Evolutionary conservation across 805 yeast species (phyloP), one percentile per base, ranked within the genome.

Genomic region (Sungouiozyma ichnusensis): DNA sequence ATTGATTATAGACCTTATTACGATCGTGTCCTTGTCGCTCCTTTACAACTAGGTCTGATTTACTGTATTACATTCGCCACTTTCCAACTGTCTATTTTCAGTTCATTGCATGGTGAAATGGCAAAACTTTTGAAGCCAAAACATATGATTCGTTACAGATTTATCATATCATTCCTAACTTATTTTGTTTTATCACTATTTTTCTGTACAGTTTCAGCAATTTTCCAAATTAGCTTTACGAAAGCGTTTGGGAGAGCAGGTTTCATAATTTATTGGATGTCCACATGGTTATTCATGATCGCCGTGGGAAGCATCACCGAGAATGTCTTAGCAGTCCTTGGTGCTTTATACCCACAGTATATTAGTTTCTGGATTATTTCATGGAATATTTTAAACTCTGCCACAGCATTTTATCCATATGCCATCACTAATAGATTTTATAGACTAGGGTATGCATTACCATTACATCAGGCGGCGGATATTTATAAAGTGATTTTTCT

Each of bases 301-400:
- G 84, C 87, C 0, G 80, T 82, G 20, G 94, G 90, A 43, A 74
- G 81, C 37, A 78, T 80, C 20, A 80, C 78, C 53, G 90, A 84
- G 58, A 75, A 79, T 47, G 63, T 73, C 49, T 76, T 78, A 0
- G 54, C 76, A 57, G 24, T 81, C 4, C 53, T 72, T 3, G 62
- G 79, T 37, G 62, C 78, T 6, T 42, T 66, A 15, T 67, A 67
- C 41, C 88, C 90, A 1, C 84, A 85, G 18, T 49, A 71, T 39
- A 49, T 80, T 38, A 85, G 87, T 0, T 72, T 80, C 51, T 81
- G 87, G 85, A 53, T 83, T 50, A 64, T 81, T 43, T 68, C 74
- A 45, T 82, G 83, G 73, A 87, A 81, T 46, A 71, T 83, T 46
- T 37, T 69, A 24, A 83, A 83, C 53, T 76, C 81, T 42, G 65